Base-by-base conservation (phyloP, 2,329 filamentous ascomycete species). In the Lasiodiplodia theobromae region DNA sequence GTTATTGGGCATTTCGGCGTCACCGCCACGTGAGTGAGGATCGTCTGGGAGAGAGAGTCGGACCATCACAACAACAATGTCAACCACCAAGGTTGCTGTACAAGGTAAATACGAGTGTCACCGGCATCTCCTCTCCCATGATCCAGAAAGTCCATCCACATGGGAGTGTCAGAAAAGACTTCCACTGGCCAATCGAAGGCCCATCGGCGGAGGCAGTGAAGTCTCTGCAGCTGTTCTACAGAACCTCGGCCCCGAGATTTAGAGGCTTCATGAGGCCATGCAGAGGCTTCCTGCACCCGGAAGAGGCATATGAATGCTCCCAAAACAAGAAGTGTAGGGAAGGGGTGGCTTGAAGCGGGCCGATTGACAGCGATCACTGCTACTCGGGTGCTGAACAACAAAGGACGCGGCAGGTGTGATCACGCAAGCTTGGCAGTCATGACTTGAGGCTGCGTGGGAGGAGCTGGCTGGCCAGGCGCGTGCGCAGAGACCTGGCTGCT, bases 131-230 rank as follows among this genome's bases (percentile, higher is more conserved):
- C 16, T 23, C 16, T 18, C 21, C 16, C 44, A 5, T 40, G n/a
- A 2, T 14, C 11, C 3, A n/a, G 25, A 3, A 16, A n/a, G n/a
- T 25, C n/a, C 31, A 7, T 31, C 25, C 44, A 23, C 38, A 21
- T 64, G 31, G 12, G 47, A 25, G n/a, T 64, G 8, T 18, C 31
- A 16, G 47, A 53, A 38, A 38, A 34, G n/a, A n/a, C 58, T 23
- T 21, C 16, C 11, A 34, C 47, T 40, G 31, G 11, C 44, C 16
- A 25, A 25, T 34, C 25, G 23, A 47, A n/a, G 60, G 25, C 31
- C 18, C 60, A 64, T 64, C 60, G 38, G 47, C 60, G 31, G 60
- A 53, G 28, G 21, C n/a, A 38, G 44, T n/a, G 25, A 64, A 64
- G 60, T 52, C 44, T 64, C 47, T 53, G 60, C 60, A 28, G 40